Evolutionary conservation across 2,329 filamentous ascomycete genomes (phyloP), one percentile per base, ranked within the genome.

Genomic region (Exophiala mesophila): DNA sequence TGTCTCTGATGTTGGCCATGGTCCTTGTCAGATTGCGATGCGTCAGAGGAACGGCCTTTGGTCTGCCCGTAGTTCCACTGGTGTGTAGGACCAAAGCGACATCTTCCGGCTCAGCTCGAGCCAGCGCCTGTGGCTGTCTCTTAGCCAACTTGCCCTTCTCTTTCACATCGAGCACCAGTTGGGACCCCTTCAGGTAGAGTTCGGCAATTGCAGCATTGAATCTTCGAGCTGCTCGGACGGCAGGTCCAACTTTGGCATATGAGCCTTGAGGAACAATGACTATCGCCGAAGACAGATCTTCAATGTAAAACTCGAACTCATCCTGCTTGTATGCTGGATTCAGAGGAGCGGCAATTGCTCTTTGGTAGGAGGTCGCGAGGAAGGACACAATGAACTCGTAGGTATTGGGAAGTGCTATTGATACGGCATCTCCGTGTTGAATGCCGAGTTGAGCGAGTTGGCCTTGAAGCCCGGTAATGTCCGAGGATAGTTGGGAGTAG

Each of bases 241-340:
- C 85, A 9, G 85, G 76, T 7, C 78, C 80, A 59, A 82, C 71
- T 54, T 80, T 73, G 8, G 72, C 70, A 56, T 79, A 85, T 10
- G 82, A 78, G 12, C 85, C 86, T 54, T 72, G 73, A 9, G 87
- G 86, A 7, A 94, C 83, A 24, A 94, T 71, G 21, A 88, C 77
- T 45, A 94, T 70, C 23, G 82, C 82, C 4, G 87, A 90, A 60
- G 82, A 85, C 55, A 94, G 73, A 61, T 94, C 87, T 52, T 88
- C 83, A 58, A 94, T 90, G 65, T 92, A 94, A 66, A 94, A 94
- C 63, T 92, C 87, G 62, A 90, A 92, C 64, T 94, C 87, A 44
- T 82, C 82, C 65, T 92, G 85, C 69, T 89, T 94, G 71, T 94
- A 94, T 32, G 82, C 83, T 29, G 87, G 80, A 64, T 94, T 94